Base-by-base conservation (phyloP, 768 basidiomycete genomes). In the Russula ochroleuca region DNA sequence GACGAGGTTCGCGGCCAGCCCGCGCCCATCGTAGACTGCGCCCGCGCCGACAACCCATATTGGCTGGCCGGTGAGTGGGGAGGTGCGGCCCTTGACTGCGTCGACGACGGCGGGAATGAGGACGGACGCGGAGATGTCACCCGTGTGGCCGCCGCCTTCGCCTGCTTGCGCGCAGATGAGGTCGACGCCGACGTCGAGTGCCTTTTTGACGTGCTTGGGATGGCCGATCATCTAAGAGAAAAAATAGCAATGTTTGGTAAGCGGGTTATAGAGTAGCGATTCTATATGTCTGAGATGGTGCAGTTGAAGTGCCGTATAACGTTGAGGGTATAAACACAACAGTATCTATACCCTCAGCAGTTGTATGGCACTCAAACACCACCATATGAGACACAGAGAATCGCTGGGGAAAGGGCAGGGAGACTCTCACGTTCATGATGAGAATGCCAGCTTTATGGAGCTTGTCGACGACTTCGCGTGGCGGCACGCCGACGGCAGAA, bases 81-180 rank as follows among this genome's bases (percentile, higher is more conserved):
- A 90, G 67, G 78, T 87, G 75, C 79, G 81, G 9, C 88, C 90
- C 72, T 85, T 88, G 71, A 87, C 86, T 25, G 82, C 84, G 70
- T 95, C 93, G 51, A 96, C 92, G 69, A 89, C 91, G 0, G 92
- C 92, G 10, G 94, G 93, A 64, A 98, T 92, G 68, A 98, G 84
- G 72, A 98, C 83, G 15, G 87, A 86, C 2, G 90, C 87, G 1
- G 94, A 83, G 10, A 87, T 84, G 66, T 90, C 86, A 25, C 94
- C 94, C 0, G 94, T 96, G 78, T 83, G 81, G 23, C 74, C 75
- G 35, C 71, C 72, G 41, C 90, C 94, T 75, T 97, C 94, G 28
- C 92, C 91, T 2, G 88, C 94, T 76, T 96, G 94, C 4, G 93
- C 93, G 70, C 94, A 97, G 72, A 98, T 95, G 64, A 98, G 78